These are phyloP conservation scores for Yamadazyma kanchanaburiensis DNA, from an alignment of 1,139 yeast species.

Conservation along the genomic window DNA sequence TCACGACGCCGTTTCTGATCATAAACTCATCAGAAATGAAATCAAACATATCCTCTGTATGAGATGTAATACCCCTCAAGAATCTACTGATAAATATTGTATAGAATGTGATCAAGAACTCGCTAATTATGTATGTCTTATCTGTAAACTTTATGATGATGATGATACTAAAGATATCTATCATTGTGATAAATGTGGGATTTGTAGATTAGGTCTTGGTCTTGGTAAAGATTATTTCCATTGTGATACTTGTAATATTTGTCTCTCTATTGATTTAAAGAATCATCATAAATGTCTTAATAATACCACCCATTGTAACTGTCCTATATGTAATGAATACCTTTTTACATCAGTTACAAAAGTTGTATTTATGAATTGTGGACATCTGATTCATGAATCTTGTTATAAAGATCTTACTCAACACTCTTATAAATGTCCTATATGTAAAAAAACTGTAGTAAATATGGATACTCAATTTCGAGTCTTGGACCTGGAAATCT, in stretches of 20 bases:
- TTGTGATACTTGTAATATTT: conserved; percentile 86
- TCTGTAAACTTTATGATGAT: conserved; percentile 81
- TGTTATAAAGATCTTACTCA: conserved; percentile 80
- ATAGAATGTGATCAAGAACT: conserved; percentile 60
- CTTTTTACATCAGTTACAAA: conserved; percentile 83
- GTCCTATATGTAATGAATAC: conserved; percentile 91
- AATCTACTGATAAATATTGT: conserved; percentile 64
- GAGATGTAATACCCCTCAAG: conserved; percentile 74
- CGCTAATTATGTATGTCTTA: conserved; percentile 74
- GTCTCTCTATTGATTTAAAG: conserved; percentile 76
- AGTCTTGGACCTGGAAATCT: conserved; percentile 78
- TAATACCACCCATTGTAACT: conserved; percentile 84
- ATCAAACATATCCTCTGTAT: conserved; percentile 76
- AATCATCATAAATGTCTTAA: conserved; percentile 81
- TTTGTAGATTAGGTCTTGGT: conserved; percentile 87
- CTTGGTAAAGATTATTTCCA: conserved; percentile 87
- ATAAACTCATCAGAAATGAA: conserved; percentile 59
- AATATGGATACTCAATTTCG: conserved; percentile 89
- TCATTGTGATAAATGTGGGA: conserved; percentile 91
- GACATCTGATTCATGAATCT: conserved; percentile 86
- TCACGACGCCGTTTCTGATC: conserved; percentile 63
- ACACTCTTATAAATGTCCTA: conserved; percentile 86
- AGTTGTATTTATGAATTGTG: conserved; percentile 91
- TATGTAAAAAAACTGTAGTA: conserved; percentile 78
- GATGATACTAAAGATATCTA: conserved; percentile 79